Percentiles rank a stretch among this genome's conserved stretches.
These are phyloP conservation scores for Cordyceps cicadae DNA, from an alignment of 2,329 filamentous ascomycete genomes.

Conservation along the genomic window DNA sequence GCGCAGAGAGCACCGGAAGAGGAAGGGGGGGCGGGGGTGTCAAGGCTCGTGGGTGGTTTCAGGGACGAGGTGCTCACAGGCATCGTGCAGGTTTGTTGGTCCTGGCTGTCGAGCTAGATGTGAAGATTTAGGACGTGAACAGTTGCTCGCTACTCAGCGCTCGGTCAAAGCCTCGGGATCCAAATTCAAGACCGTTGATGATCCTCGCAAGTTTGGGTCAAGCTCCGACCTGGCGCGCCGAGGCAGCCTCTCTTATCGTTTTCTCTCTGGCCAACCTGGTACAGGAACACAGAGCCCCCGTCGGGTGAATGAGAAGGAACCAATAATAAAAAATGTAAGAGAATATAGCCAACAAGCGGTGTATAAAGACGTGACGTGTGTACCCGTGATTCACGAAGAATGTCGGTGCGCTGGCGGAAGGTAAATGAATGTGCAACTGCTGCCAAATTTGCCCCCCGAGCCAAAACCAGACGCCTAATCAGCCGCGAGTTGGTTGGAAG, in stretches of 20 bases:
- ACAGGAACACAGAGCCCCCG: background rate
- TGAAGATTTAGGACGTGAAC: background rate
- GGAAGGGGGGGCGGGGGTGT: too few relatives aligned
- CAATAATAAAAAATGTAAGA: background rate
- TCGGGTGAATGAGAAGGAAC: too few relatives aligned
- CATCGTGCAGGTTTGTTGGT: conserved; percentile 12
- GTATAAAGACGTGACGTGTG: background rate
- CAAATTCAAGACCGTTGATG: conserved; percentile 9
- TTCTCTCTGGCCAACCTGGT: background rate
- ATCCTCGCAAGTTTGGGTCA: conserved; percentile 9
- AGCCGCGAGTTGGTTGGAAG: background rate
- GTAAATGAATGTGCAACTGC: background rate
- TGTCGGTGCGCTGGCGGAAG: background rate
- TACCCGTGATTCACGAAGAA: background rate
- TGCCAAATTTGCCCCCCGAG: background rate
- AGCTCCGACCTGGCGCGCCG: conserved; percentile 10
- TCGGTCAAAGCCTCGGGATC: conserved; percentile 9
- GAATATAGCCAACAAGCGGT: background rate
- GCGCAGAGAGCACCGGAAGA: too few relatives aligned
- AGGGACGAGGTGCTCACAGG: conserved; percentile 13
- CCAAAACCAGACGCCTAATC: background rate
- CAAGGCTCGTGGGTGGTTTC: background rate
- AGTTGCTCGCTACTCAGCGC: conserved; percentile 10
- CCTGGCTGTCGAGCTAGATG: background rate
- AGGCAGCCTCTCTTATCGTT: conserved; percentile 5